These are phyloP conservation scores for Coemansia sp. DNA, from an alignment of 192 early-diverging fungal genomes.

Conservation along the genomic window DNA sequence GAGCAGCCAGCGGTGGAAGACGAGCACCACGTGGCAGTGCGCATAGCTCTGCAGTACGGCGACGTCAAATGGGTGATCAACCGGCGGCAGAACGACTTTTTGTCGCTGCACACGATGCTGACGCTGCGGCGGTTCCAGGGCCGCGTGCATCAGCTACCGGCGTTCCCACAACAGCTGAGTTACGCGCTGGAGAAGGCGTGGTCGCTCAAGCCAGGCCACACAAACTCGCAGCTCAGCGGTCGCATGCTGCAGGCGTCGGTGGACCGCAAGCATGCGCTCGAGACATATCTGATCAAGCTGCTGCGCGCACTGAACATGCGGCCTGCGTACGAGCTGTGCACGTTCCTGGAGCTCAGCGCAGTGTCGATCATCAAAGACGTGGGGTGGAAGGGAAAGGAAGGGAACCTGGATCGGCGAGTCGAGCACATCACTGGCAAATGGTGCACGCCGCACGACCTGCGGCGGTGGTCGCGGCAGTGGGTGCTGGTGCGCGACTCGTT, in stretches of 20 bases:
- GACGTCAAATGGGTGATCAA: conserved; percentile 76
- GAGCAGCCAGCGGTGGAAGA: conserved; percentile 2
- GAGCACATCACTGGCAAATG: conserved; percentile 56
- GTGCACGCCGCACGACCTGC: conserved; percentile 49
- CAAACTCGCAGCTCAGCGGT: conserved; percentile 7
- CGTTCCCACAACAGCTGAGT: conserved; percentile 50
- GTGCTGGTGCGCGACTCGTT: conserved; percentile 73
- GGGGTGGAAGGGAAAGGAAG: conserved; percentile 86
- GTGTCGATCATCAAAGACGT: conserved; percentile 73
- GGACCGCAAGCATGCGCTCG: conserved; percentile 60
- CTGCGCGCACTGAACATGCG: conserved; percentile 61
- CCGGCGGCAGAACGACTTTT: conserved; percentile 65
- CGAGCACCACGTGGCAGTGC: conserved; percentile 59
- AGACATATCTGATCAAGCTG: conserved; percentile 61
- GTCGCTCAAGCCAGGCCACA: conserved; percentile 35
- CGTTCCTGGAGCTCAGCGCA: conserved; percentile 73
- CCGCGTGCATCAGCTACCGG: conserved; percentile 41
- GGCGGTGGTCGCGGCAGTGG: conserved; percentile 69
- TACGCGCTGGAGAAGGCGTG: conserved; percentile 44
- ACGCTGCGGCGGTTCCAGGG: conserved; percentile 55
- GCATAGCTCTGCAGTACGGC: conserved; percentile 76
- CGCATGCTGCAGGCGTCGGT: conserved; percentile 46
- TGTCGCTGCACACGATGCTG: conserved; percentile 63
- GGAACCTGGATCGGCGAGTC: conserved; percentile 65
- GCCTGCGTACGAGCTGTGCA: conserved; percentile 70